Conservation (phyloP, 1,139 yeast species). For the Saccharomyces hybrid region DNA sequence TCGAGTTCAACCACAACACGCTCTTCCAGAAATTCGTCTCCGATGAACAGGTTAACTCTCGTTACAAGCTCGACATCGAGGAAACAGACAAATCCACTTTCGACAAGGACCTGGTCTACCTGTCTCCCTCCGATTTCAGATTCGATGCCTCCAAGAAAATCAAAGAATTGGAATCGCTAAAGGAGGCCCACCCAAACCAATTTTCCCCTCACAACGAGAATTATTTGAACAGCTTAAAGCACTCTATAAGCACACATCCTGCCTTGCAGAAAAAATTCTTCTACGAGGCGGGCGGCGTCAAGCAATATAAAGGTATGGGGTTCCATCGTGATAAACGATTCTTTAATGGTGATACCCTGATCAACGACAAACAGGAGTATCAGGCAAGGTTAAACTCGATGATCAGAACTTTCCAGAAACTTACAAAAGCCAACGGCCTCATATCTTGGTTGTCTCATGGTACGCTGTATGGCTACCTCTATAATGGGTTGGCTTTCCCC, state of each 20-base stretch:
- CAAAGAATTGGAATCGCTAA: conserved; percentile 16
- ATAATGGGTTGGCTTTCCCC: conserved; percentile 61
- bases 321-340: conserved; percentile 71
- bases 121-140: conserved; percentile 21
- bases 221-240: conserved; percentile 24
- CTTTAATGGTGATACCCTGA: conserved; percentile 37
- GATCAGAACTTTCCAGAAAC: conserved; percentile 51
- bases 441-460: conserved; percentile 64
- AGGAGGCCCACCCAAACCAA: conserved; percentile 2
- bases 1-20: conserved; percentile 11
- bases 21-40: conserved; percentile 5
- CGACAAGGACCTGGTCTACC: conserved; percentile 14
- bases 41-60: conserved; percentile 14
- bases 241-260: conserved; percentile 24
- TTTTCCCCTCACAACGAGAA: conserved; percentile 17
- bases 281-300: conserved; percentile 31
- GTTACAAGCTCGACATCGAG: conserved; percentile 3
- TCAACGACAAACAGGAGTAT: conserved; percentile 28
- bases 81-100: conserved; percentile 10
- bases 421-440: conserved; percentile 46
- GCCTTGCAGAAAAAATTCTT: conserved; percentile 39
- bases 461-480: conserved; percentile 58
- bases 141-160: conserved; percentile 24
- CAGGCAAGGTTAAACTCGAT: conserved; percentile 45
- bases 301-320: conserved; percentile 32